A percentile compares a stretch with the other conserved stretches of the same genome.
These are phyloP conservation scores for Colletotrichum tanaceti DNA, from an alignment of 2,329 filamentous ascomycete species.

Conservation along the genomic window DNA sequence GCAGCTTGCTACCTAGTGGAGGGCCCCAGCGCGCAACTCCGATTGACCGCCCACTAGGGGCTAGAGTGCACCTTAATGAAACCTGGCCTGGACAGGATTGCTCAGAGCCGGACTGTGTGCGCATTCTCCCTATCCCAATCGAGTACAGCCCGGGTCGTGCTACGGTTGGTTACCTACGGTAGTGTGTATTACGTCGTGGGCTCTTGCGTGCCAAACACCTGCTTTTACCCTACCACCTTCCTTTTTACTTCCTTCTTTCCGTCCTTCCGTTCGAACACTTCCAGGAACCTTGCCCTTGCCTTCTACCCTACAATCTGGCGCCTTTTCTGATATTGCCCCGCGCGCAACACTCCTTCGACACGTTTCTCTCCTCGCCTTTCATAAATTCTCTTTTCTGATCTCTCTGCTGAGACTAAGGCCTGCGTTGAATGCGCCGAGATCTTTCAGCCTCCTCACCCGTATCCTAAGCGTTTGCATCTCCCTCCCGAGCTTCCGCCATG, in stretches of 20 bases:
- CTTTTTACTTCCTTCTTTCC: conserved; percentile 14
- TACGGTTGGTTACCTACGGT: conserved; percentile 30
- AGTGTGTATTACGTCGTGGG: conserved; percentile 40
- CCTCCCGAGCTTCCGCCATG: conserved; percentile 68
- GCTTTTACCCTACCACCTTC: conserved; percentile 25
- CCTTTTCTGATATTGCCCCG: conserved; percentile 34
- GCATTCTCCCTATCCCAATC: conserved; percentile 37
- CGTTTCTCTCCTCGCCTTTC: conserved; percentile 28
- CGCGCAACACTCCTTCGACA: conserved; percentile 35
- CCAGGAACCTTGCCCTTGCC: conserved; percentile 25
- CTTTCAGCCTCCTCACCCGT: conserved; percentile 36
- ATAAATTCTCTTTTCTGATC: conserved; percentile 16
- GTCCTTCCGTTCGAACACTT: conserved; percentile 32
- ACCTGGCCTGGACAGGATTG: conserved; percentile 37
- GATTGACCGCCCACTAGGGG: conserved; percentile 36
- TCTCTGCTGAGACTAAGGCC: conserved; percentile 16
- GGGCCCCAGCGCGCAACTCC: conserved; percentile 29
- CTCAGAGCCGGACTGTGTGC: conserved; percentile 22
- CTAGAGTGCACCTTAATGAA: conserved; percentile 38
- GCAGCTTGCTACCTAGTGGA: conserved; percentile 22
- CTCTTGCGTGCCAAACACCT: conserved; percentile 40
- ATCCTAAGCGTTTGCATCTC: conserved; percentile 23
- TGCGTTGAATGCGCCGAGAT: conserved; percentile 31
- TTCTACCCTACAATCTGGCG: conserved; percentile 24
- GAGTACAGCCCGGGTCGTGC: conserved; percentile 25